Conservation (phyloP, 2,329 filamentous ascomycete genomes). For the Lasiodiplodia sp. region DNA sequence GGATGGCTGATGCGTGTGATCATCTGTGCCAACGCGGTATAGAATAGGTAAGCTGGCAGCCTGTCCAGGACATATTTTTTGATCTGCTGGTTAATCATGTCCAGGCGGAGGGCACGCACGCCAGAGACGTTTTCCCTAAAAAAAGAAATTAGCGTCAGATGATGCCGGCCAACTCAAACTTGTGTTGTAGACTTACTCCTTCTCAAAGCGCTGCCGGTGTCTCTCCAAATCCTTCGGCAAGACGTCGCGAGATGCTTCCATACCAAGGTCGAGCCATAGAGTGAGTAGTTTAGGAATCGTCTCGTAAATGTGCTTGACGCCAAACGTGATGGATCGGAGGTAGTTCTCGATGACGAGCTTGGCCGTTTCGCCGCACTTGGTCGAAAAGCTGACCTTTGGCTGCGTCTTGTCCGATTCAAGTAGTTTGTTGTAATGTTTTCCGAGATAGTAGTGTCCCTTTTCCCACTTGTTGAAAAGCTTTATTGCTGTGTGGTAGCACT, state of each 20-base stretch:
- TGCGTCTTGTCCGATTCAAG: slow-evolving; percentile 86
- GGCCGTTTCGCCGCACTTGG: slow-evolving; percentile 79
- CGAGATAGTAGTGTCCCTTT: slow-evolving; percentile 96
- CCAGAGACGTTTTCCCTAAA: slow-evolving; percentile 44
- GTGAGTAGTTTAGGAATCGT: slow-evolving; percentile 91
- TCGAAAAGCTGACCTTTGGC: slow-evolving; percentile 61
- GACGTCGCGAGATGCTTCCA: slow-evolving; percentile 64
- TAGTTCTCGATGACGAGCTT: slow-evolving; percentile 95
- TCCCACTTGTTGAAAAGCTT: slow-evolving; percentile 79
- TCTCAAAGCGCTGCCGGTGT: slow-evolving; percentile 40
- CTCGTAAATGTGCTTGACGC: slow-evolving; percentile 95
- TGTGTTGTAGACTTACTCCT: background rate
- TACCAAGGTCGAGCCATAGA: slow-evolving; percentile 91
- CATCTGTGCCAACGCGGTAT: slow-evolving; percentile 86
- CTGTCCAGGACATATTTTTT: slow-evolving; percentile 75
- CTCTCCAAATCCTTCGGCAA: slow-evolving; percentile 35
- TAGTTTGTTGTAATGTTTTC: slow-evolving; percentile 96
- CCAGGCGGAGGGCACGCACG: slow-evolving; percentile 69
- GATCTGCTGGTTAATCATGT: slow-evolving; percentile 74
- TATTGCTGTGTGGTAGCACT: slow-evolving; percentile 84
- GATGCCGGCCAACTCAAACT: background rate
- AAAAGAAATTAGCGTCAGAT: background rate
- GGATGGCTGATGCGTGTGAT: slow-evolving; percentile 95
- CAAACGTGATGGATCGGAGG: slow-evolving; percentile 82
- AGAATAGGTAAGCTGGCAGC: slow-evolving; percentile 79